A percentile compares a stretch with the other conserved stretches of the same genome.
Conservation (phyloP, 2,329 filamentous ascomycete species). For the Hypocrella siamensis region DNA sequence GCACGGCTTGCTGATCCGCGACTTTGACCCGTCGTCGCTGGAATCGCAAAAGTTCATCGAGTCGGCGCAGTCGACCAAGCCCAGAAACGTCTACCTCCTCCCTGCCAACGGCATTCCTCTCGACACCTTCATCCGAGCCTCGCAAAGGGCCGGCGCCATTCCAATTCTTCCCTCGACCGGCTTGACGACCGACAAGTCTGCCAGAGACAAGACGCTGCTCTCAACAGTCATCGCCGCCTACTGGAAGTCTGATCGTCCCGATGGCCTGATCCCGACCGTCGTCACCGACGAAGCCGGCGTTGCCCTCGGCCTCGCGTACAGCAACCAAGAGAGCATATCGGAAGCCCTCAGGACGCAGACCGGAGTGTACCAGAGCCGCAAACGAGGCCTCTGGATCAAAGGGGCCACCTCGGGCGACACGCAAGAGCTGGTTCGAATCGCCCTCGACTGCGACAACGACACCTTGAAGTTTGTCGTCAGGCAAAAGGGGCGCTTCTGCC, state of each 20-base stretch:
- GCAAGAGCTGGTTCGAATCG: constrained; percentile 73
- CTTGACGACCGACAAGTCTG: constrained; percentile 52
- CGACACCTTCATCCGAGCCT: constrained; percentile 28
- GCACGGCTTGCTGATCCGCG: constrained; percentile 34
- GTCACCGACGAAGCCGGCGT: constrained; percentile 79
- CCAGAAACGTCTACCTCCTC: constrained; percentile 33
- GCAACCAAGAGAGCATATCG: constrained; percentile 75
- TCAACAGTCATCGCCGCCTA: constrained; percentile 57
- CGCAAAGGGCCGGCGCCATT: constrained; percentile 39
- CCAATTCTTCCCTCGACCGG: constrained; percentile 58
- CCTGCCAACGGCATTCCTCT: constrained; percentile 29
- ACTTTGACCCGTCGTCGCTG: constrained; percentile 28
- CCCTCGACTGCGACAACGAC: constrained; percentile 85
- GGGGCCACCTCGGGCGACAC: constrained; percentile 88
- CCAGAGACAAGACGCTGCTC: constrained; percentile 38
- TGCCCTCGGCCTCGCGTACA: constrained; percentile 84
- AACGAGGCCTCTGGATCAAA: constrained; percentile 93
- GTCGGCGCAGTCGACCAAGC: constrained; percentile 27
- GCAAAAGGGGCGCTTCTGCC: constrained; percentile 88
- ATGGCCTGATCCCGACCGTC: constrained; percentile 75
- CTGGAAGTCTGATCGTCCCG: constrained; percentile 67
- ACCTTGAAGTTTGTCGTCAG: constrained; percentile 79
- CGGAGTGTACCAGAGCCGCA: constrained; percentile 91
- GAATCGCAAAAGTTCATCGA: constrained; percentile 28
- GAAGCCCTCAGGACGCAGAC: constrained; percentile 66